These are phyloP conservation scores for Mycogone perniciosa DNA, from an alignment of 2,329 filamentous ascomycete species.

Conservation along the genomic window DNA sequence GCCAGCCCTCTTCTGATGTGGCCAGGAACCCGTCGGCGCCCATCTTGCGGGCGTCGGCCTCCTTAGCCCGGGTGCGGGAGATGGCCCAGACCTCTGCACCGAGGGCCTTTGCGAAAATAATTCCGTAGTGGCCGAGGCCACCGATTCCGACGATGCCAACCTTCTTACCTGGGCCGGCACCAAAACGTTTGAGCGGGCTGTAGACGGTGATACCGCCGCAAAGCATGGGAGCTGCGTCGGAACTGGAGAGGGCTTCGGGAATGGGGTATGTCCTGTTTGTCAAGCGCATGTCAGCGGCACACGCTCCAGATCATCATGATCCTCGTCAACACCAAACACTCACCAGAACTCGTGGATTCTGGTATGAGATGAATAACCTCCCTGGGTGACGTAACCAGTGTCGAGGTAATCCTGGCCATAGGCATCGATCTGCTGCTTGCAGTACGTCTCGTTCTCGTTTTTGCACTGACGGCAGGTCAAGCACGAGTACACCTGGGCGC, in stretches of 20 bases:
- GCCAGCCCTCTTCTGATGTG: conserved; percentile 52
- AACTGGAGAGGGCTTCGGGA: conserved; percentile 59
- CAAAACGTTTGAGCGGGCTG: conserved; percentile 70
- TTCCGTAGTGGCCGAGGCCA: conserved; percentile 64
- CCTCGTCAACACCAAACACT: conserved; percentile 43
- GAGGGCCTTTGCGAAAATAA: conserved; percentile 63
- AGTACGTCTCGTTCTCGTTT: conserved; percentile 37
- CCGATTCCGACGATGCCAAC: conserved; percentile 69
- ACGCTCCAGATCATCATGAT: conserved; percentile 42
- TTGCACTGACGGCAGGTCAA: conserved; percentile 35
- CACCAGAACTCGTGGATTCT: conserved; percentile 40
- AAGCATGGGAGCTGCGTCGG: conserved; percentile 69
- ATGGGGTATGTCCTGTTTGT: conserved; percentile 58
- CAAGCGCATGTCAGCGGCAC: background rate
- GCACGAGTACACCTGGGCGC: conserved; percentile 52
- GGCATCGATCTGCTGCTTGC: conserved; percentile 37
- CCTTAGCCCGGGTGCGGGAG: conserved; percentile 53
- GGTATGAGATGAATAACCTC: conserved; percentile 41
- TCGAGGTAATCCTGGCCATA: conserved; percentile 47
- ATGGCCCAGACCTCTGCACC: conserved; percentile 58
- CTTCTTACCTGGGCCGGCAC: conserved; percentile 71
- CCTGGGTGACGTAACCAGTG: conserved; percentile 51
- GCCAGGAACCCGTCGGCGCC: conserved; percentile 56
- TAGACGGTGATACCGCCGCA: conserved; percentile 80
- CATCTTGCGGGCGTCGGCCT: conserved; percentile 52